Conservation (phyloP, 768 basidiomycete genomes). For the Russula vinacea region DNA sequence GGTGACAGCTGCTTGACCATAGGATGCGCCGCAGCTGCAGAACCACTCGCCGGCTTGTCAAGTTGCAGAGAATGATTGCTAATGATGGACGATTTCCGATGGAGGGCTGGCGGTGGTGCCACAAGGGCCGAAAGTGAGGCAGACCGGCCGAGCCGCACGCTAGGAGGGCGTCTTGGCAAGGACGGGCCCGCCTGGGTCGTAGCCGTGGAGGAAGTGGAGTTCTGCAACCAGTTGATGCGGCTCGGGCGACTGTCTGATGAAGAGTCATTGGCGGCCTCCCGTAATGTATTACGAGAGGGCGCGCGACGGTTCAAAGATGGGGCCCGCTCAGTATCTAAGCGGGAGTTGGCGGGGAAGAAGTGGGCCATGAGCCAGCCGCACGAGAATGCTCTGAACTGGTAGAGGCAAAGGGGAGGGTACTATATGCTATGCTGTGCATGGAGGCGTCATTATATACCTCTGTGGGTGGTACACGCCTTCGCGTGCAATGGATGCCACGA, state of each 20-base stretch:
- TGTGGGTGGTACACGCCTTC: conserved; percentile 11
- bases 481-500: conserved; percentile 19
- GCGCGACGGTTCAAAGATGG: conserved; percentile 19
- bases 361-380: conserved; percentile 25
- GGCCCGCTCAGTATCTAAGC: conserved; percentile 22
- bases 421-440: conserved; percentile 9
- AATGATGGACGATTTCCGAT: conserved; percentile 34
- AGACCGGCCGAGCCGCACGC: conserved; percentile 25
- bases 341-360: conserved; percentile 27
- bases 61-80: conserved; percentile 46
- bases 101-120: conserved; percentile 31
- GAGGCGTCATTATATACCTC: conserved; percentile 19
- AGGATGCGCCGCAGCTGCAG: conserved; percentile 28
- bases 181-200: conserved; percentile 9
- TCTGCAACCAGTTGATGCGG: conserved; percentile 28
- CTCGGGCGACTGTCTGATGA: conserved; percentile 14
- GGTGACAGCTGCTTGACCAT: conserved; percentile 54
- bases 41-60: conserved; percentile 29
- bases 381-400: conserved; percentile 12
- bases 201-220: conserved; percentile 3
- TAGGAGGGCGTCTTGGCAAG: conserved; percentile 23
- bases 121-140: conserved; percentile 28
- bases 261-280: conserved; percentile 13
- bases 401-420: conserved; percentile 6
- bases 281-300: conserved; percentile 10